Conservation (phyloP, 768 basidiomycete species). For the Trichaptum fuscoviolaceum region DNA sequence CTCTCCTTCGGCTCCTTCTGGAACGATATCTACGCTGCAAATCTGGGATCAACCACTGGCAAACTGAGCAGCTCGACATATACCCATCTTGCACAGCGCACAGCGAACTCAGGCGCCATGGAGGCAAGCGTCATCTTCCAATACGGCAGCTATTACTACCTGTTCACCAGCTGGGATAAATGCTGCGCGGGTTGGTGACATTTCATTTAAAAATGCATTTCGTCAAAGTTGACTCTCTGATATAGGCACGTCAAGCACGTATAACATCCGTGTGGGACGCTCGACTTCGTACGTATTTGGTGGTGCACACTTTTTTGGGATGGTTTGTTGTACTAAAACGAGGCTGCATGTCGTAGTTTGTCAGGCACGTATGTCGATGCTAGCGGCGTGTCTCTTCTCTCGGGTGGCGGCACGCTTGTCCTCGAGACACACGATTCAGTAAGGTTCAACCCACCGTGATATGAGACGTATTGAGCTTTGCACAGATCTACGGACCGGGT, state of each 20-base stretch:
- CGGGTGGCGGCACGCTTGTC: constrained; percentile 50
- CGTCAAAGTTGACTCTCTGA: constrained; percentile 38
- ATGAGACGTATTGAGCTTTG: neutral
- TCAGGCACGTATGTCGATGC: constrained; percentile 44
- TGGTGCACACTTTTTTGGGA: neutral
- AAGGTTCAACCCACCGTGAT: constrained; percentile 9
- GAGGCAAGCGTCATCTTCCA: constrained; percentile 46
- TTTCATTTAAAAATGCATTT: neutral
- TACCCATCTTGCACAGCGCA: constrained; percentile 41
- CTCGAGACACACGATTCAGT: constrained; percentile 40
- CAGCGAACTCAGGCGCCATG: constrained; percentile 38
- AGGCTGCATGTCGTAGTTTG: constrained; percentile 23
- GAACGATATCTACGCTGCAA: constrained; percentile 46
- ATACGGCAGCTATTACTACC: constrained; percentile 41
- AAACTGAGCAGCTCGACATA: constrained; percentile 33
- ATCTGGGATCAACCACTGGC: constrained; percentile 36
- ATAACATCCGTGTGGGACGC: constrained; percentile 56
- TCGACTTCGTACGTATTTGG: constrained; percentile 31
- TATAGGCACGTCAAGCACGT: constrained; percentile 44
- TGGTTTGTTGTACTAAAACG: neutral
- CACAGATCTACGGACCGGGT: constrained; percentile 47
- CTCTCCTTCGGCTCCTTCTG: constrained; percentile 52
- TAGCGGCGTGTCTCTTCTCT: constrained; percentile 36
- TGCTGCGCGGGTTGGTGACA: constrained; percentile 12
- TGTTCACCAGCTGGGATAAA: constrained; percentile 46